Evolutionary conservation across 2,329 filamentous ascomycete species (phyloP).

Genomic region (Apiospora aurea): DNA sequence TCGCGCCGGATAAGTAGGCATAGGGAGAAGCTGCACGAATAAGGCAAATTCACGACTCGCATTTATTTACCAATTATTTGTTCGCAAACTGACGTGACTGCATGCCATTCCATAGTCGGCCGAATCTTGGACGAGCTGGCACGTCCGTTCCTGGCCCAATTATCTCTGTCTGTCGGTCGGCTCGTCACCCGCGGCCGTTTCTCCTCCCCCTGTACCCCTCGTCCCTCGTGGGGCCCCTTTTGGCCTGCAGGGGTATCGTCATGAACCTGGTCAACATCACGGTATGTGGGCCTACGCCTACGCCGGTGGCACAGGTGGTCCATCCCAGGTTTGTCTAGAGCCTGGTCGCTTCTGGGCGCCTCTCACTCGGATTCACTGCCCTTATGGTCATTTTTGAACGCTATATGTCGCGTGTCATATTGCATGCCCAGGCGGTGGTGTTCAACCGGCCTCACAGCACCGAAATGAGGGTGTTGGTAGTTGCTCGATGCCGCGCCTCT

Average conservation of each 20-base stretch:
- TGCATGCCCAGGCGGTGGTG: background rate
- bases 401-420: background rate
- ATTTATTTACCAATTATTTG: background rate
- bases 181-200: background rate
- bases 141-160: background rate
- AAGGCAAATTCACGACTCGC: background rate
- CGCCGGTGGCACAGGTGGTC: background rate
- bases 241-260: background rate
- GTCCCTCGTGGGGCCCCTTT: constrained; percentile 4
- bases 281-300: background rate
- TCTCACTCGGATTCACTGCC: background rate
- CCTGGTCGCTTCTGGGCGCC: background rate
- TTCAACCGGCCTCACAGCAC: background rate
- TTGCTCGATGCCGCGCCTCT: background rate
- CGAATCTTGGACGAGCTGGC: background rate
- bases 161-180: background rate
- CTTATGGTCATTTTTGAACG: background rate
- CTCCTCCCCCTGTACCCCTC: background rate
- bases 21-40: no score
- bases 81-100: background rate
- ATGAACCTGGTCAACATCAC: background rate
- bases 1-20: background rate
- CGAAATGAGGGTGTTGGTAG: background rate
- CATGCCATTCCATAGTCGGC: background rate
- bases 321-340: background rate